These are phyloP conservation scores for Daldinia grandis DNA, from an alignment of 495 filamentous ascomycete genomes.

Conservation along the genomic window DNA sequence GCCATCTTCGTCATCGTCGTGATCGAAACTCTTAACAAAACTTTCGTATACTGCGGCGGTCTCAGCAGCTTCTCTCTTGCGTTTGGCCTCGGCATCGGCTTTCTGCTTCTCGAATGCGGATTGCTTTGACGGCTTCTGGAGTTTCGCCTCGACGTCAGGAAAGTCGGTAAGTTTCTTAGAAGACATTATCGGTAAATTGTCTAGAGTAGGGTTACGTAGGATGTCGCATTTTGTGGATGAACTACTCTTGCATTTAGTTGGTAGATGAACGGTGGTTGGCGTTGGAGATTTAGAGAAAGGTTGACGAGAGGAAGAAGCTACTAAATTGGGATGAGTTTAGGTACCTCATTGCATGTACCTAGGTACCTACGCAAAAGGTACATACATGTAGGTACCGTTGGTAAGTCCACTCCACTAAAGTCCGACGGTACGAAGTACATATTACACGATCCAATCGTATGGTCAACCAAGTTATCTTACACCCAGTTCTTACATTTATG, in stretches of 20 bases:
- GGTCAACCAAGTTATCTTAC: neutral
- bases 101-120: conserved; percentile 93
- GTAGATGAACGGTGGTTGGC: neutral
- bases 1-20: conserved; percentile 62
- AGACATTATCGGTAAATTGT: conserved; percentile 47
- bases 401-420: neutral
- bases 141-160: conserved; percentile 84
- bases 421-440: neutral
- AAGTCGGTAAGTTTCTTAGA: conserved; percentile 65
- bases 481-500: no score
- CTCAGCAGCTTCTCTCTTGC: conserved; percentile 84
- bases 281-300: neutral
- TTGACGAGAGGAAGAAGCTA: neutral
- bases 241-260: neutral
- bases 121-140: conserved; percentile 83
- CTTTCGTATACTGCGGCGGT: conserved; percentile 90
- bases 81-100: conserved; percentile 92
- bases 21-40: conserved; percentile 89
- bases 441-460: neutral
- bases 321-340: no score
- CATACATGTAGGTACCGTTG: neutral
- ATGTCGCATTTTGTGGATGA: conserved; percentile 26
- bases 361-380: neutral
- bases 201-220: conserved; percentile 3
- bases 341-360: neutral